Base-by-base conservation (phyloP, 139 green algal species). In the Chlamydomonas schloesseri region DNA sequence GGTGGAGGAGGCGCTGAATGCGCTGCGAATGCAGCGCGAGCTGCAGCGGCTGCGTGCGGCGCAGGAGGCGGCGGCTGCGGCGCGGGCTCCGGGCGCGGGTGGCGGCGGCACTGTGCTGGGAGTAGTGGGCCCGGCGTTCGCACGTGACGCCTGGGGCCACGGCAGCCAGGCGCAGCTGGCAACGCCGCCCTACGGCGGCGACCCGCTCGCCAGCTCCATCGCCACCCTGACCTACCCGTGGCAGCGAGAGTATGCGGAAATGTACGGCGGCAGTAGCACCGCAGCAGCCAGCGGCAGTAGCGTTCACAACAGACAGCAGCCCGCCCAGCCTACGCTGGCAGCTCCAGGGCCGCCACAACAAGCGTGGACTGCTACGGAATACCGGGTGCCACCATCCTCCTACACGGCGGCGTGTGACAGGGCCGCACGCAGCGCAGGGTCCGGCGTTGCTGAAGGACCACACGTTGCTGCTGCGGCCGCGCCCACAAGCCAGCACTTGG, bases 171-270 rank as follows among this genome's bases (percentile, higher is more conserved):
- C 21, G 53, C 57, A 47, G 29, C 57, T 60, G 50, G 57, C 36
- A 28, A 0, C 36, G 29, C 60, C 13, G 24, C 26, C 29, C 20
- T 23, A 67, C 42, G 42, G 42, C 8, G 42, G 42, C 34, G n/a
- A 69, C 31, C 73, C 73, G 18, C 21, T 47, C 11, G 13, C 46
- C 29, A 36, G 14, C 60, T 17, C 60, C 53, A 62, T 60, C 34
- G 42, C 76, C 64, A 73, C 76, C 11, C 28, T 60, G 37, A 15
- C 60, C 3, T 83, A 83, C 60, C 76, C 76, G 13, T 83, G 76
- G 76, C 76, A 31, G 75, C 20, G 24, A 10, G 36, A n/a, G 9
- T 42, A 46, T 29, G 18, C 0, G 8, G 10, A n/a, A 9, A n/a
- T 15, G 71, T 37, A 62, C 18, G 20, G 29, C 73, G 69, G 73